Base-by-base conservation (phyloP, 2,329 filamentous ascomycete genomes). In the Penicillium olsonii region DNA sequence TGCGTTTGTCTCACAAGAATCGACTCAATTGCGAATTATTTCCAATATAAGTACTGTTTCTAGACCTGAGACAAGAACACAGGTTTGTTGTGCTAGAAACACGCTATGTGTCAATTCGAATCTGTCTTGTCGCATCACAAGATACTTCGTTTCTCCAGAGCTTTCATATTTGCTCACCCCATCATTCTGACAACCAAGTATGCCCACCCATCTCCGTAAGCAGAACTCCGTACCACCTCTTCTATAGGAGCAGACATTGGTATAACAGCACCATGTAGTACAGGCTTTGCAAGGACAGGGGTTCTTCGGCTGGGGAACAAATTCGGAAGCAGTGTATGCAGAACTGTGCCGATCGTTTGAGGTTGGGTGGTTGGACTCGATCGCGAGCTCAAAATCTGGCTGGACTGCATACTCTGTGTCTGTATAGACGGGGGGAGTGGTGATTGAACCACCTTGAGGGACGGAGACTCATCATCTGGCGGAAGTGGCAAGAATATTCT, bases 181-280 rank as follows among this genome's bases (percentile, higher is more conserved):
- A 90, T 78, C 75, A 95, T 87, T 17, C 85, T 80, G 5, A 96
- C 82, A 44, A 90, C 88, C 35, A 96, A 72, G 69, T 90, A 90
- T 20, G 96, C 70, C 87, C 92, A 99, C 0, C 94, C 94, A 72
- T 99, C 94, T 0, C 90, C 85, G 75, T 96, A 97, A 2, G 90
- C 84, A 4, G 88, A 87, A 63, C 87, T 87, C 48, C 85, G 81
- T 73, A 94, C 88, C 50, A 99, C 69, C 39, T 96, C 92, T 64
- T 90, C 88, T 15, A 99, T 71, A 19, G 85, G 85, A 1, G 91
- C 88, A 51, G 77, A 74, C 75, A 97, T 87, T 1, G 94, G 92
- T 50, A 96, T 82, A 0, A 84, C 80, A 1, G 86, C 89, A 1
- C 94, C 94, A 73, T 99, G 94, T 62, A 97, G 72, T 6, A 97